Evolutionary conservation across 331 rosid species (phyloP), one percentile per base, ranked within the genome.

Genomic region (Spiraea crenata): DNA sequence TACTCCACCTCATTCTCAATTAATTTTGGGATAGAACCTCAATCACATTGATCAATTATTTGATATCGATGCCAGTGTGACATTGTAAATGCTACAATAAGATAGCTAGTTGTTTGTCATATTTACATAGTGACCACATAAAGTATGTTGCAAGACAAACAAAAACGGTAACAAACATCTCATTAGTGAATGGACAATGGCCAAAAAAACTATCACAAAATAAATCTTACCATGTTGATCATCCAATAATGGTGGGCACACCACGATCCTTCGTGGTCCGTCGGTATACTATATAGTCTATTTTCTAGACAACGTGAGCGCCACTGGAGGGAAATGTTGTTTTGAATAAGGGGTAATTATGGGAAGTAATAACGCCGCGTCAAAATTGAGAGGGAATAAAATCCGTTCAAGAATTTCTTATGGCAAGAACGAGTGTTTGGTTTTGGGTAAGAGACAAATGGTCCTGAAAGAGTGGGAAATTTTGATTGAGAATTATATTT

Each of bases 391-490:
- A 38, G n/a, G 64, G 20, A 40, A 66, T 66, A 7, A 40, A 16
- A 10, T 12, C 35, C 2, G 41, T 56, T 73, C n/a, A 64, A 61
- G 65, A 48, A 42, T 72, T 65, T 37, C 55, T 66, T 16, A 14
- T 3, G 40, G 57, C 6, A 16, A 31, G 57, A 64, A 25, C 31
- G 2, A 35, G 15, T 19, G 3, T 47, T 66, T 66, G 38, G 13
- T 9, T 37, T 38, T 51, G 17, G 17, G 76, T 48, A 56, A 71
- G 74, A 52, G 76, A 79, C 82, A 77, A 77, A 6, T 3, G 37
- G 54, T 52, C 84, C 87, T 75, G 44, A 72, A 86, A 84, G 45
- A 25, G 64, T 67, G 95, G 89, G 79, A 56, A 62, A 49, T 58
- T 52, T 82, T 78, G 31, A 64, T 71, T 70, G 67, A 70, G 59